A percentile compares a stretch with the other conserved stretches of the same genome.
phyloP scores from a whole-genome alignment of 495 filamentous ascomycete genomes.

The Hypoxylon rickii region DNA sequence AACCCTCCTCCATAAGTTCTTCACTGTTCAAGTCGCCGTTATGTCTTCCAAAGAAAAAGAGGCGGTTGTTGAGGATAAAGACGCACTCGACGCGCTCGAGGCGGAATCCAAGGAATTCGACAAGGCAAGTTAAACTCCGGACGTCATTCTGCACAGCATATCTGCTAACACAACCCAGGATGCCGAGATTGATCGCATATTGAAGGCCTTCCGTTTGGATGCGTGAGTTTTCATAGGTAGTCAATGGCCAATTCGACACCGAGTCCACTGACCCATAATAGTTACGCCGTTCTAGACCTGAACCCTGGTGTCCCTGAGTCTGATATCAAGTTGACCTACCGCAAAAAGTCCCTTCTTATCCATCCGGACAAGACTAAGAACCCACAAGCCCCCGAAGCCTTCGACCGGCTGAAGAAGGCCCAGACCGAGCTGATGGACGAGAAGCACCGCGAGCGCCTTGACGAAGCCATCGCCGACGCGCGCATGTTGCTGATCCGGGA shows the following conservation, averaged over 20 bases:
- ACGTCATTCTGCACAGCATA: not conserved
- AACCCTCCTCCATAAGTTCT: too few species aligned
- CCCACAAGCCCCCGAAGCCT: slow-evolving; percentile 88
- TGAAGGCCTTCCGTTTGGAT: slow-evolving; percentile 75
- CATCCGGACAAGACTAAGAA: slow-evolving; percentile 98
- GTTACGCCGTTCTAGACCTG: slow-evolving; percentile 93
- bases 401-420: slow-evolving; percentile 95
- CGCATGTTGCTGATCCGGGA: slow-evolving; percentile 93
- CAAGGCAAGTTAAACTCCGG: slow-evolving; percentile 60
- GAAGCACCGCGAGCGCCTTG: slow-evolving; percentile 81
- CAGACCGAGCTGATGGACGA: slow-evolving; percentile 91
- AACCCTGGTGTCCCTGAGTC: slow-evolving; percentile 94
- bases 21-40: too few species aligned
- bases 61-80: slow-evolving; percentile 62
- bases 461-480: slow-evolving; percentile 95
- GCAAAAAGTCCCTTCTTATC: slow-evolving; percentile 95
- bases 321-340: slow-evolving; percentile 93
- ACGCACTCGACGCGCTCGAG: slow-evolving; percentile 83
- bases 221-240: slow-evolving; percentile 13
- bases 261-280: slow-evolving; percentile 37
- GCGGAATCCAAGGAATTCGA: slow-evolving; percentile 86
- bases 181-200: slow-evolving; percentile 93
- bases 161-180: slow-evolving; percentile 60
- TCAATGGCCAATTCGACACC: not conserved
- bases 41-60: slow-evolving; percentile 29